Base-by-base conservation (phyloP, 306 rosid species). In the Pterocarpus macrocarpus region DNA sequence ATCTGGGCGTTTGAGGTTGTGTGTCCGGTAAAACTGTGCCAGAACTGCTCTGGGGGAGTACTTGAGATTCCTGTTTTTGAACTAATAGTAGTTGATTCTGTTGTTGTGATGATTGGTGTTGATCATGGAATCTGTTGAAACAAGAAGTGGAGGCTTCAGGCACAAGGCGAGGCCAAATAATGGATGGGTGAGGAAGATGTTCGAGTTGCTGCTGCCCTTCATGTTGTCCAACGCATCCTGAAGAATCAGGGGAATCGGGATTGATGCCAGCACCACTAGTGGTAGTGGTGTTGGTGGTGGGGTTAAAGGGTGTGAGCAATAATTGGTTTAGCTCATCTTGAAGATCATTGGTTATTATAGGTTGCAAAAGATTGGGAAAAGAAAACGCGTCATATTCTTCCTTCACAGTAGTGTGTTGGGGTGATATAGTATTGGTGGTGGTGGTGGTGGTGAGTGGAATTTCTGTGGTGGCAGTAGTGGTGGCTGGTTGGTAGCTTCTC, bases 401-500 rank as follows among this genome's bases (percentile, higher is more conserved):
- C 14, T 82, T 55, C 33, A 82, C 61, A 28, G 63, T 13, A 22
- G 82, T 17, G 35, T 73, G 38, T 45, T 69, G 68, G 3, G 30
- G 36, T 34, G 69, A 52, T 13, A 41, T 9, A n/a, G 64, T 8
- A 15, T 15, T 4, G 7, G 30, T 43, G 39, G 78, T 50, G 22
- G 22, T 14, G 32, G 50, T 52, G 61, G 71, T 59, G 17, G 34
- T 36, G 15, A 38, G 65, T 49, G 87, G 74, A 62, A 17, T 71
- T 71, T 53, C 30, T 38, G 47, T 6, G 44, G 71, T 62, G 17
- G 63, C 11, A 33, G 92, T 16, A 32, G 47, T 6, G 44, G 71
- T 62, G 17, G 63, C 11, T 36, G 92, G 69, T 71, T 83, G 90
- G 80, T 91, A 91, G 58, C 97, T 81, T 56, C 94, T 63, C 41